phyloP scores from a whole-genome alignment of 2,329 filamentous ascomycete species.

The Penicillium sp. region DNA sequence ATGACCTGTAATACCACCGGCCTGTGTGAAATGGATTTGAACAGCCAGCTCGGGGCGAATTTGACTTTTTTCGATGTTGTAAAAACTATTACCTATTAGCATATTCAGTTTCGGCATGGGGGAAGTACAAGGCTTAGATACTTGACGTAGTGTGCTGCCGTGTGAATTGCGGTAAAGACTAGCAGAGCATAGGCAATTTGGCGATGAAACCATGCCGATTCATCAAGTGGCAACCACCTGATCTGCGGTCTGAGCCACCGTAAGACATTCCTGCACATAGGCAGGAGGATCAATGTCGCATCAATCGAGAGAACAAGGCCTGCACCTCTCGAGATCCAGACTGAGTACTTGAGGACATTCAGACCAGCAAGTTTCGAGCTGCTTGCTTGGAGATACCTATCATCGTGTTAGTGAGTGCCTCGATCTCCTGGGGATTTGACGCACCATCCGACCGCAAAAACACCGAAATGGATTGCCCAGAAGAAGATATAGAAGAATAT shows the following conservation, averaged over 20 bases:
- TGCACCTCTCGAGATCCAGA: slow-evolving; percentile 94
- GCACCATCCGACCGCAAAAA: slow-evolving; percentile 87
- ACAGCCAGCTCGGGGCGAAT: slow-evolving; percentile 77
- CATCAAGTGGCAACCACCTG: slow-evolving; percentile 86
- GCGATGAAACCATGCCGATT: slow-evolving; percentile 94
- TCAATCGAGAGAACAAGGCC: slow-evolving; percentile 83
- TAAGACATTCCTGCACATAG: slow-evolving; percentile 90
- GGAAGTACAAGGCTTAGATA: slow-evolving; percentile 43
- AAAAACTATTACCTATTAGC: slow-evolving; percentile 65
- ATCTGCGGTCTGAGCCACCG: slow-evolving; percentile 82
- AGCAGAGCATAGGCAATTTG: slow-evolving; percentile 89
- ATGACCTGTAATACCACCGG: slow-evolving; percentile 91
- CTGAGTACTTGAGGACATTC: slow-evolving; percentile 80
- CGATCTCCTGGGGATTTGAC: slow-evolving; percentile 27
- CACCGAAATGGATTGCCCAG: slow-evolving; percentile 70
- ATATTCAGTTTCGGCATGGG: too few relatives aligned
- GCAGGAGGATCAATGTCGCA: slow-evolving; percentile 81
- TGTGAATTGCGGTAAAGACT: slow-evolving; percentile 76
- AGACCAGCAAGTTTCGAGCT: slow-evolving; percentile 70
- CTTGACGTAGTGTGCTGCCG: slow-evolving; percentile 88
- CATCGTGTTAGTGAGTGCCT: slow-evolving; percentile 22
- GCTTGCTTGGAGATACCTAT: slow-evolving; percentile 72
- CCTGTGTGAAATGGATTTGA: slow-evolving; percentile 85
- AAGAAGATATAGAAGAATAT: slow-evolving; percentile 78
- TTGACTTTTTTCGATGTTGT: slow-evolving; percentile 84